Base-by-base conservation (phyloP, 2,329 filamentous ascomycete species). In the Talaromyces sp. region DNA sequence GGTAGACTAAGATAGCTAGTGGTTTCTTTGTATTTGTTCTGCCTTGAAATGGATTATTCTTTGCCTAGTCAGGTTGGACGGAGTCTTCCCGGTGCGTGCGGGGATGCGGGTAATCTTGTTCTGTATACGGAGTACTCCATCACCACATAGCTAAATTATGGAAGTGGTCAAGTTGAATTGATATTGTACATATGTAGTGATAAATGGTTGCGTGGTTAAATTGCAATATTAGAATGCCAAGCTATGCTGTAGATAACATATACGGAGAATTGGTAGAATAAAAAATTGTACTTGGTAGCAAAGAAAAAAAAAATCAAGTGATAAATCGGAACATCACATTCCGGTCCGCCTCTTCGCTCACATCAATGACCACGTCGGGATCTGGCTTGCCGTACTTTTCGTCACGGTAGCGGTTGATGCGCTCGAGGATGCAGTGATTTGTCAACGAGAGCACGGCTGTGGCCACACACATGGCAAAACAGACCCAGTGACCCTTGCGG, bases 281-380 rank as follows among this genome's bases (percentile, higher is more conserved):
- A 16, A 18, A 51, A 28, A 51, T 51, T 51, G 9, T 23, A 23
- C 44, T 14, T n/a, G 3, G 44, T 51, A 28, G n/a, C 4, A 23
- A 18, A 1, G 36, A 16, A 5, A n/a, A 5, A 5, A 18, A 12
- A 27, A 9, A 23, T 50, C 53, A 60, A 47, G 58, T 60, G 33
- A 60, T 60, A 16, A 60, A 60, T 30, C 58, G 59, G 33, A 60
- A 60, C 59, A 60, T 60, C 3, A 44, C 36, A n/a, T 53, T 54
- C 18, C 40, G 40, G 30, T 60, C 59, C 14, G 59, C 59, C 14
- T 56, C 34, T 40, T 60, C 59, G 8, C 51, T 56, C 8, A 60
- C 59, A 40, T 60, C 59, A 16, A 60, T 44, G 1, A 54, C 36
- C 18, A 31, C 4, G n/a, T 44, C 42, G 14, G 40, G 36, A 30